Conservation (phyloP, 1,139 yeast genomes). For the Candida frijolesensis region DNA sequence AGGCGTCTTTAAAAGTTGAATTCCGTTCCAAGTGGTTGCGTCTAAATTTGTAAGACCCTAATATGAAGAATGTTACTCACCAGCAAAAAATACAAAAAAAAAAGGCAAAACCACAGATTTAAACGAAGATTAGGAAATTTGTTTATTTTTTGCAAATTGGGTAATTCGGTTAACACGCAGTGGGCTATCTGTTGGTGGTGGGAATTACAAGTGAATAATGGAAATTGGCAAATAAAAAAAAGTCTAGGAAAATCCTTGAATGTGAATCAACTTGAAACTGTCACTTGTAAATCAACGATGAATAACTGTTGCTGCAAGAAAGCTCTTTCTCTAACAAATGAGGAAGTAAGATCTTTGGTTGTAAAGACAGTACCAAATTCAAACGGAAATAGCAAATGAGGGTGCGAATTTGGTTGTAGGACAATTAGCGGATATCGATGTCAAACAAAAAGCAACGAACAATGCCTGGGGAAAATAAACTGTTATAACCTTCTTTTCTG, state of each 20-base stretch:
- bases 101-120: background rate
- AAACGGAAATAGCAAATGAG: background rate
- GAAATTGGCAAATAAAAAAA: background rate
- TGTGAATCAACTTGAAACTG: background rate
- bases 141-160: conserved; percentile 1
- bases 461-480: background rate
- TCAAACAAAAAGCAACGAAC: background rate
- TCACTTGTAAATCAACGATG: too few relatives aligned
- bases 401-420: background rate
- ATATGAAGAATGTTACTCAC: conserved; percentile 2
- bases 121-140: background rate
- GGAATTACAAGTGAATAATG: background rate
- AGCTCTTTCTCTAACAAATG: background rate
- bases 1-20: background rate
- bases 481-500: too few relatives aligned
- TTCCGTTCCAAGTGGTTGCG: background rate
- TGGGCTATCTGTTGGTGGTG: background rate
- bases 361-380: background rate
- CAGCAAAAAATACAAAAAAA: background rate
- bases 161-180: background rate
- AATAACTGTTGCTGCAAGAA: background rate
- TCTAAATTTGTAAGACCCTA: background rate
- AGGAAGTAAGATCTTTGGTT: conserved; percentile 1
- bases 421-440: background rate
- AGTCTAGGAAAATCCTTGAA: background rate